phyloP scores from a whole-genome alignment of 352 stramenopile species.

The Phytopythium helicoides region DNA sequence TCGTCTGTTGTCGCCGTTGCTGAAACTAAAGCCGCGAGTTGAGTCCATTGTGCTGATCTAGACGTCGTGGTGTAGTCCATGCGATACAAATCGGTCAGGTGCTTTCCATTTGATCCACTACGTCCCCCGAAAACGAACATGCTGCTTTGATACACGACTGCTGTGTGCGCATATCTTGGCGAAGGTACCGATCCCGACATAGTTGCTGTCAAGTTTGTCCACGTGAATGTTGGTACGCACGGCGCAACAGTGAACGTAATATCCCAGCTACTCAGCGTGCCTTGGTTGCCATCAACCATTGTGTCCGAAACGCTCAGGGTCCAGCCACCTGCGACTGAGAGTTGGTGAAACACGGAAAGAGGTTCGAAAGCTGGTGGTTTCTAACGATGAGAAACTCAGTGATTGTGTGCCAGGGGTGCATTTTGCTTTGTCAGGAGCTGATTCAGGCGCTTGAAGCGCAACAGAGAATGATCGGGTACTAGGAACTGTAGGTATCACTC shows the following conservation, averaged over 20 bases:
- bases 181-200: conserved; percentile 35
- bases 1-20: conserved; percentile 8
- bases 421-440: conserved; percentile 22
- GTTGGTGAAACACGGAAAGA: conserved; percentile 52
- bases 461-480: conserved; percentile 49
- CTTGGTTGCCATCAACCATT: conserved; percentile 30
- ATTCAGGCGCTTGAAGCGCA: conserved; percentile 39
- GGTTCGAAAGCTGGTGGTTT: conserved; percentile 19
- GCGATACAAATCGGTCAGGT: conserved; percentile 54
- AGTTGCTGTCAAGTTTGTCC: conserved; percentile 35
- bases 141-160: conserved; percentile 48
- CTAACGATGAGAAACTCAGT: conserved; percentile 28
- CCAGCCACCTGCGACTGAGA: conserved; percentile 53
- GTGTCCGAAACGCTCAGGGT: conserved; percentile 54
- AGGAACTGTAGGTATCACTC: conserved; percentile 26
- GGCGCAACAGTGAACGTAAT: conserved; percentile 49
- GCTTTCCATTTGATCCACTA: conserved; percentile 21
- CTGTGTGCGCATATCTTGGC: conserved; percentile 56
- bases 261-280: conserved; percentile 48
- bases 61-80: conserved; percentile 46
- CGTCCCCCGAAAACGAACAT: conserved; percentile 73
- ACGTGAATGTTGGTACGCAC: conserved; percentile 54
- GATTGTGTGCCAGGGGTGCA: conserved; percentile 29
- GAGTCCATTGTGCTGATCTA: conserved; percentile 32
- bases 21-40: conserved; percentile 23